Conservation (phyloP, 1,284 basidiomycete genomes). For the Phellopilus nigrolimitatus region DNA sequence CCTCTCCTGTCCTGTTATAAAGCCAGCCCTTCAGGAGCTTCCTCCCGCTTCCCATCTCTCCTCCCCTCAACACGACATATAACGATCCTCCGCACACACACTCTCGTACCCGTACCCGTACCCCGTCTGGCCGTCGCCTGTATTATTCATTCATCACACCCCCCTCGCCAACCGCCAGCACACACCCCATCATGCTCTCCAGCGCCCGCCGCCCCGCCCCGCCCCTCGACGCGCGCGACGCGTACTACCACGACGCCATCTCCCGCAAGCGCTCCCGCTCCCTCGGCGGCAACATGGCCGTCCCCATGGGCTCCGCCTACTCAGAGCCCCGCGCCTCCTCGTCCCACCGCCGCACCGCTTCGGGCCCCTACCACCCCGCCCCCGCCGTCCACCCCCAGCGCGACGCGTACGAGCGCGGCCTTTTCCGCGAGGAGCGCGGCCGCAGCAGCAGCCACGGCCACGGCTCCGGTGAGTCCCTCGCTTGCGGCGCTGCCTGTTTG, state of each 20-base stretch:
- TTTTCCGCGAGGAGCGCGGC: no score
- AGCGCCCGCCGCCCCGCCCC: slow-evolving; percentile 4
- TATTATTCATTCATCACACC: neutral
- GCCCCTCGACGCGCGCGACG: neutral
- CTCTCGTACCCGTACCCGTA: neutral
- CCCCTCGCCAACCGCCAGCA: no score
- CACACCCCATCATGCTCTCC: slow-evolving; percentile 12
- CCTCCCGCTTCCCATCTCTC: neutral
- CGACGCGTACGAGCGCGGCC: no score
- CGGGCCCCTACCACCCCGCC: neutral
- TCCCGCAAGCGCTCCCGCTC: slow-evolving; percentile 8
- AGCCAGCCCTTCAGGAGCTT: neutral
- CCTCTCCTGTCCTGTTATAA: no score
- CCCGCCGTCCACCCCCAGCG: no score
- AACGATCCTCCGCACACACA: neutral
- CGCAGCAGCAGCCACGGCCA: neutral
- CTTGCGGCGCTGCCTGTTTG: neutral
- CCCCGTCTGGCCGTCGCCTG: neutral
- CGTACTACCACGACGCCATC: neutral
- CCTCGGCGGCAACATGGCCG: slow-evolving; percentile 12
- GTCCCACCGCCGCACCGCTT: slow-evolving; percentile 3
- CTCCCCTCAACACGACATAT: neutral
- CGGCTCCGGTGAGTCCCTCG: slow-evolving; percentile 10
- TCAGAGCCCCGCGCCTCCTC: slow-evolving; percentile 16
- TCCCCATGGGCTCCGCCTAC: slow-evolving; percentile 14